Conservation (phyloP, 2,329 filamentous ascomycete genomes). For the Ilyonectria destructans region DNA sequence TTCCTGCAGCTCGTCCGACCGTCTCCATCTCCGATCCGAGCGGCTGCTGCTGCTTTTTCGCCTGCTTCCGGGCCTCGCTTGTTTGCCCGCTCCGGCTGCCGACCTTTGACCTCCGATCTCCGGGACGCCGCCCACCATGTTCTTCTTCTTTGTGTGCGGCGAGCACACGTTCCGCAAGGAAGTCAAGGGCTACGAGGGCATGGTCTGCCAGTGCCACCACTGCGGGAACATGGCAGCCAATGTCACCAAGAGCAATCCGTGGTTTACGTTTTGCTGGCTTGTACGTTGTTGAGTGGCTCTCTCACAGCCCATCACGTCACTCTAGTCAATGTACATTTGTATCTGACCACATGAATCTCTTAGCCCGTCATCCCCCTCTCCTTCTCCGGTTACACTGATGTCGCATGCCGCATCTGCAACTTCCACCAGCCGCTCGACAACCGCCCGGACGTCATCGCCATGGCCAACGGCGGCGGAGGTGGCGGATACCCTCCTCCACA, state of each 20-base stretch:
- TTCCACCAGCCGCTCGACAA: constrained; percentile 79
- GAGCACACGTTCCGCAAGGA: constrained; percentile 75
- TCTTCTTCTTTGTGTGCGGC: constrained; percentile 75
- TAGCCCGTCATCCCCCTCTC: constrained; percentile 76
- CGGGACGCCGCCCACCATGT: constrained; percentile 61
- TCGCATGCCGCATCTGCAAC: constrained; percentile 83
- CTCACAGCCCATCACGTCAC: constrained; percentile 1
- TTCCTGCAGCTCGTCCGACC: constrained; percentile 1
- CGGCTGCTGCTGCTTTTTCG: too few relatives aligned
- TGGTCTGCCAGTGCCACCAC: constrained; percentile 76
- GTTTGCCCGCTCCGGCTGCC: constrained; percentile 8
- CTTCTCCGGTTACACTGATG: constrained; percentile 77
- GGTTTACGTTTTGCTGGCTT: constrained; percentile 87
- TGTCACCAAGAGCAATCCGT: constrained; percentile 77
- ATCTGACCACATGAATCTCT: constrained; percentile 3
- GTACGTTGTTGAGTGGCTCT: constrained; percentile 58
- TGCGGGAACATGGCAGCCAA: constrained; percentile 76
- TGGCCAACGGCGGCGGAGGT: constrained; percentile 61
- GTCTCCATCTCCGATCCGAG: not conserved
- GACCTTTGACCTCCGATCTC: not conserved
- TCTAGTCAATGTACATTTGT: not conserved
- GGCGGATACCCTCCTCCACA: constrained; percentile 52
- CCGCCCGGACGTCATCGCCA: constrained; percentile 70
- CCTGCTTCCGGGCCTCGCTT: not conserved
- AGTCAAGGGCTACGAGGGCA: constrained; percentile 73